phyloP scores from a whole-genome alignment of 129 eudicot genomes.

The Chrysanthemum seticuspe region DNA sequence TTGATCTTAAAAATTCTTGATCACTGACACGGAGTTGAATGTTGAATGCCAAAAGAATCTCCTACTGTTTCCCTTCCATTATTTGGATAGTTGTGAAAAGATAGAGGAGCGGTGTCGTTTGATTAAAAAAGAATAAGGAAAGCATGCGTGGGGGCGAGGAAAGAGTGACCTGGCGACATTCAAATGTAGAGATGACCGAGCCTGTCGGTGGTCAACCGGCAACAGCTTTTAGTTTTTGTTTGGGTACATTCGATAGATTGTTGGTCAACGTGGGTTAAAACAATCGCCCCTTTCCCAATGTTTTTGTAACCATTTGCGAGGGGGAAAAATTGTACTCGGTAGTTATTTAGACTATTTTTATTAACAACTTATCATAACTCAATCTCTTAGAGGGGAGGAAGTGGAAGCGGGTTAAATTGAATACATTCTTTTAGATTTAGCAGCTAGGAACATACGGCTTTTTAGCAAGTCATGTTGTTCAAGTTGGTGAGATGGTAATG shows the following conservation, averaged over 20 bases:
- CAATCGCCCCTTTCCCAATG: slow-evolving; percentile 12
- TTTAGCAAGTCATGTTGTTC: too few species aligned
- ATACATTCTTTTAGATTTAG: too few species aligned
- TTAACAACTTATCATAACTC: too few species aligned
- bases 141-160: slow-evolving; percentile 33
- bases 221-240: slow-evolving; percentile 23
- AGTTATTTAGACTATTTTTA: too few species aligned
- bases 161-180: slow-evolving; percentile 31
- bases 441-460: too few species aligned
- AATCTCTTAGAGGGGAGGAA: too few species aligned
- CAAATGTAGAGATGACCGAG: slow-evolving; percentile 19
- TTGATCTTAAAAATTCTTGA: neutral
- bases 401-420: too few species aligned
- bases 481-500: too few species aligned
- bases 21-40: neutral
- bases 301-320: too few species aligned
- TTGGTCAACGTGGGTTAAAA: slow-evolving; percentile 31
- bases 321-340: too few species aligned
- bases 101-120: neutral
- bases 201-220: slow-evolving; percentile 48
- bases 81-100: slow-evolving; percentile 18
- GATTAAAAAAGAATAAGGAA: neutral
- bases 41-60: slow-evolving; percentile 8
- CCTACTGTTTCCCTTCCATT: neutral
- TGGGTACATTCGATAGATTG: slow-evolving; percentile 13